Percentiles rank a stretch among this genome's conserved stretches.
Conservation (phyloP, 108 stramenopile species). For the Cyclostephanos tholiformis region DNA sequence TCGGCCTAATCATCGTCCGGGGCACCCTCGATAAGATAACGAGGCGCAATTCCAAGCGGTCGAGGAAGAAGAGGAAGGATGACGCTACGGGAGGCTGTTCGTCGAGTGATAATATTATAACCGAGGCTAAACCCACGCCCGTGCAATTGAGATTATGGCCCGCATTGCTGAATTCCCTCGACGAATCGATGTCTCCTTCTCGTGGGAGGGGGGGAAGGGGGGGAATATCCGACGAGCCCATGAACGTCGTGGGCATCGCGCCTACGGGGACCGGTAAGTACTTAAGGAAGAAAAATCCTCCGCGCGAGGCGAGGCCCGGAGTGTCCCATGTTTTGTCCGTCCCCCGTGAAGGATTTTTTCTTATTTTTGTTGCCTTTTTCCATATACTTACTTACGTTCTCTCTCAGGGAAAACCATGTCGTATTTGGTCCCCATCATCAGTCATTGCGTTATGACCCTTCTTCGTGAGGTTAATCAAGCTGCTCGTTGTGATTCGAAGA, state of each 20-base stretch:
- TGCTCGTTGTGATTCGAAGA: neutral
- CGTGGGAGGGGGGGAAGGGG: neutral
- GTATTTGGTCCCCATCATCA: slow-evolving; percentile 59
- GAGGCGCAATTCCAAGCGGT: slow-evolving; percentile 11
- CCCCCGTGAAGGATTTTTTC: neutral
- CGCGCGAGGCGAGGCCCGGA: too few relatives aligned
- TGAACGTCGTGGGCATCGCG: slow-evolving; percentile 65
- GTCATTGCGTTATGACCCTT: slow-evolving; percentile 14
- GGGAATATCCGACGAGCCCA: neutral
- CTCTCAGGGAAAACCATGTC: slow-evolving; percentile 53
- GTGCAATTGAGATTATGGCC: slow-evolving; percentile 76
- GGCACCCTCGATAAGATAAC: slow-evolving; percentile 33
- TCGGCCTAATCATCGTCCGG: slow-evolving; percentile 22
- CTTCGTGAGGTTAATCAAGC: neutral
- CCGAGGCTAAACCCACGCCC: slow-evolving; percentile 45
- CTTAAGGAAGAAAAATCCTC: neutral
- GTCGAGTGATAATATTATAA: neutral
- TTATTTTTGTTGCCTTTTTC: neutral
- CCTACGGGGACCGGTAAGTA: slow-evolving; percentile 72
- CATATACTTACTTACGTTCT: neutral
- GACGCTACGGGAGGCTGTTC: neutral
- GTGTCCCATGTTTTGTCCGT: too few relatives aligned
- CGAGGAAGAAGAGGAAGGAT: slow-evolving; percentile 8
- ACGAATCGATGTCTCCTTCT: neutral
- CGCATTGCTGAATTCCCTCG: slow-evolving; percentile 33